Conservation (phyloP, 768 basidiomycete genomes). For the Mycena albidolilacea region DNA sequence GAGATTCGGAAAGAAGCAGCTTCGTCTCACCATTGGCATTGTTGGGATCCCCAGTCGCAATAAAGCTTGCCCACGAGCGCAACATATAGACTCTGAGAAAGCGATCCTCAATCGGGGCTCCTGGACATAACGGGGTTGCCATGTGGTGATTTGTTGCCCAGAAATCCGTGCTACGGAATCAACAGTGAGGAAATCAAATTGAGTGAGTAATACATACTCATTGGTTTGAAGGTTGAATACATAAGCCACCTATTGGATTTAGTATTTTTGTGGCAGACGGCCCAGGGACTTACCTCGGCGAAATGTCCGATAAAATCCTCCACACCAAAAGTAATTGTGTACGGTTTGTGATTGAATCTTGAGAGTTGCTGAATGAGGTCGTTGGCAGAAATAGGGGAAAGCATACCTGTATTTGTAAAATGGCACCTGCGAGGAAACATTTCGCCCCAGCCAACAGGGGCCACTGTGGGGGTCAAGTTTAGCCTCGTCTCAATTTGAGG, state of each 20-base stretch:
- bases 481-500: not conserved
- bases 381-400: not conserved
- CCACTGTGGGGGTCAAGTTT: slow-evolving; percentile 14
- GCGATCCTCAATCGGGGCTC: slow-evolving; percentile 34
- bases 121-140: slow-evolving; percentile 29
- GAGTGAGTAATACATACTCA: slow-evolving; percentile 18
- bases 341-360: slow-evolving; percentile 38
- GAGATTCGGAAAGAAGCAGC: not conserved
- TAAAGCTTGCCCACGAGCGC: slow-evolving; percentile 36
- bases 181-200: not conserved
- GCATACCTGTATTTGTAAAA: slow-evolving; percentile 34
- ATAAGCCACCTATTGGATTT: slow-evolving; percentile 25
- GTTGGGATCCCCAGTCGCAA: slow-evolving; percentile 39
- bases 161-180: slow-evolving; percentile 28
- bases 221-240: slow-evolving; percentile 38
- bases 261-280: no score
- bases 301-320: slow-evolving; percentile 36
- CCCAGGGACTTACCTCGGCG: slow-evolving; percentile 17
- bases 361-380: not conserved
- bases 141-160: slow-evolving; percentile 37
- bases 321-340: slow-evolving; percentile 19
- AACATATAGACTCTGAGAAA: slow-evolving; percentile 37
- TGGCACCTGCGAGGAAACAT: slow-evolving; percentile 31
- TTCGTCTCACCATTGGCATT: slow-evolving; percentile 30
- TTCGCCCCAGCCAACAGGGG: slow-evolving; percentile 29